Base-by-base conservation (phyloP, 345 rosid genomes). In the Hypericum androsaemum region DNA sequence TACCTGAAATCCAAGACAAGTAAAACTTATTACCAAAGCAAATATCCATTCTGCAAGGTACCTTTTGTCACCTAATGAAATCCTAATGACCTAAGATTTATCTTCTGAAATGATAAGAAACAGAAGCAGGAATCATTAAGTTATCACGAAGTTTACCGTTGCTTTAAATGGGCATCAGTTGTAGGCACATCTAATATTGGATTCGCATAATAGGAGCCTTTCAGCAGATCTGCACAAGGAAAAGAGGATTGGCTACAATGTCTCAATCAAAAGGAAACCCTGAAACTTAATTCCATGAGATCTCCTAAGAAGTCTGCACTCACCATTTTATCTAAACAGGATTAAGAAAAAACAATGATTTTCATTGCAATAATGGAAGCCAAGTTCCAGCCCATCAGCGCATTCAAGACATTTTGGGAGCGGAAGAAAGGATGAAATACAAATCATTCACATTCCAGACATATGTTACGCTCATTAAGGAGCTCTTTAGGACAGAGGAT, bases 141-240 rank as follows among this genome's bases (percentile, higher is more conserved):
- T 1, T 22, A 22, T 22, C 7, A 11, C 58, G 36, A 39, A 13
- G 47, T 60, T 65, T 78, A 89, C 98, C 92, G 66, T 40, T 71
- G 62, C 44, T 80, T 69, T 46, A 77, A 64, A 65, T 32, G 47
- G 2, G 71, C 39, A 39, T 82, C 78, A 17, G 71, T 76, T 37
- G 95, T 90, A 5, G 96, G 92, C 43, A 79, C 77, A 71, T 90
- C 96, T 46, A 77, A 50, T 50, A 84, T 47, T 39, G 96, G 95
- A 67, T 86, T 84, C 17, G 94, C 95, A 68, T 90, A 89, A 69
- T 64, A 89, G 35, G 97, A 89, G 58, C 95, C 95, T 59, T 90
- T 90, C 64, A 82, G 60, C 65, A 74, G 54, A 64, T 90, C 96
- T 90, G 81, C 67, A 58, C 41, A 60, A 57, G 39, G 56, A 43